phyloP scores from a whole-genome alignment of 2,329 filamentous ascomycete species.

The Nannizziopsis barbatae region DNA sequence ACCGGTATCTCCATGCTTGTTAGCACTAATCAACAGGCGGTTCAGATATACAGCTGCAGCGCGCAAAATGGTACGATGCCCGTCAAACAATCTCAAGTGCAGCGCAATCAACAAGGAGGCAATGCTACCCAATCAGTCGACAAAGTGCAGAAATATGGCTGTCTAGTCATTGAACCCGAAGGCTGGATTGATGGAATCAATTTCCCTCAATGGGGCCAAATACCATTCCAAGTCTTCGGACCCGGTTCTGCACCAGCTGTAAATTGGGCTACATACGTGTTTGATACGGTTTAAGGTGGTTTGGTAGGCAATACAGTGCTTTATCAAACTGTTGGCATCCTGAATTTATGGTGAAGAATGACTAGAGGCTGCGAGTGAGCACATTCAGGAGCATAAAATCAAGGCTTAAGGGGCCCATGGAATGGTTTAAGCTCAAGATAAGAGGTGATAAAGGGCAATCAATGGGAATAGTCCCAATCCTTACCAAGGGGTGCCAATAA shows the following conservation, averaged over 20 bases:
- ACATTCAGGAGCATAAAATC: background rate
- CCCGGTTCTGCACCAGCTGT: conserved; percentile 31
- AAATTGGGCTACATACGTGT: conserved; percentile 37
- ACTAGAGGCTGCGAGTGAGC: too few relatives aligned
- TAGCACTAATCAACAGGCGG: conserved; percentile 70
- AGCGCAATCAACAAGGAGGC: conserved; percentile 44
- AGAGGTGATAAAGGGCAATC: too few relatives aligned
- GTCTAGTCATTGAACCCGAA: conserved; percentile 81
- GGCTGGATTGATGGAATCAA: conserved; percentile 94
- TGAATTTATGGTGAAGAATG: too few relatives aligned
- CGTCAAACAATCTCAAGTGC: conserved; percentile 33
- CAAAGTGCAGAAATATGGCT: conserved; percentile 57
- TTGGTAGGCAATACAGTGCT: background rate
- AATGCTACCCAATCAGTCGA: conserved; percentile 32
- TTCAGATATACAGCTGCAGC: conserved; percentile 80
- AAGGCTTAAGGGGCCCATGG: background rate
- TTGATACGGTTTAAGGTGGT: conserved; percentile 29
- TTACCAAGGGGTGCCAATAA: too few relatives aligned
- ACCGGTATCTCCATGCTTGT: conserved; percentile 77
- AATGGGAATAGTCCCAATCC: too few relatives aligned
- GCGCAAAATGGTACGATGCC: conserved; percentile 55
- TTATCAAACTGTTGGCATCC: too few relatives aligned
- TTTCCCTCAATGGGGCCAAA: conserved; percentile 72
- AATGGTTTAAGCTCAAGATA: too few relatives aligned
- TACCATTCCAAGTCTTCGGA: conserved; percentile 32